Conservation (phyloP, 2,329 filamentous ascomycete genomes). For the Colletotrichum ledebouriae region DNA sequence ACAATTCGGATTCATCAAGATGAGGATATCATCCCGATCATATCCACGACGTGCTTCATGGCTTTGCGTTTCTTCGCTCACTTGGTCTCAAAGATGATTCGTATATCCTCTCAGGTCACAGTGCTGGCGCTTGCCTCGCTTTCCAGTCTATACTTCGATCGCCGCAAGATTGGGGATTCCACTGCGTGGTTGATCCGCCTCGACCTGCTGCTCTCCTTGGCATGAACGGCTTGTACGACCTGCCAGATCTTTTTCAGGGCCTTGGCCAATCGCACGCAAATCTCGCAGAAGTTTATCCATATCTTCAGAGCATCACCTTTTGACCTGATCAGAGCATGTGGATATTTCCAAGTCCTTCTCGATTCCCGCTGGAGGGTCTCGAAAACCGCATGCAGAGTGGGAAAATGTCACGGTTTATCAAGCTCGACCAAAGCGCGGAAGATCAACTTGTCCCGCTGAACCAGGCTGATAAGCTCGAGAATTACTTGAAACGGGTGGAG, state of each 20-base stretch:
- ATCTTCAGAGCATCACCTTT: conserved; percentile 5
- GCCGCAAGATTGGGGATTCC: conserved; percentile 2
- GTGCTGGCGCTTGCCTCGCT: neutral
- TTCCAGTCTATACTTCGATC: neutral
- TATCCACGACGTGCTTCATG: conserved; percentile 5
- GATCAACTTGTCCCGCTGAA: conserved; percentile 8
- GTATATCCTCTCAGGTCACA: neutral
- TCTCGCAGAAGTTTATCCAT: conserved; percentile 6
- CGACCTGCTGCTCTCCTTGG: neutral
- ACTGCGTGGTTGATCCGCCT: neutral
- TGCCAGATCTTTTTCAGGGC: neutral
- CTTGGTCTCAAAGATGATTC: conserved; percentile 1
- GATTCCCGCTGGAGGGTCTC: neutral
- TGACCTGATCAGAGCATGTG: neutral
- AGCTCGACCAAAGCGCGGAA: conserved; percentile 3
- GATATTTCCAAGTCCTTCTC: neutral
- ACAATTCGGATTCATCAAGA: neutral
- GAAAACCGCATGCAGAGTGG: neutral
- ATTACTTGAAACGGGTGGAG: neutral
- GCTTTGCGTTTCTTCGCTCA: neutral
- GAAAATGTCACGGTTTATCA: neutral
- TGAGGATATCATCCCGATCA: conserved; percentile 6
- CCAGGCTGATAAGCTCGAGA: neutral
- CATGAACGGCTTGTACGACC: conserved; percentile 15
- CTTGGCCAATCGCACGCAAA: neutral